Conservation (phyloP, 2,329 filamentous ascomycete species). For the Teratosphaeria gauchensis region DNA sequence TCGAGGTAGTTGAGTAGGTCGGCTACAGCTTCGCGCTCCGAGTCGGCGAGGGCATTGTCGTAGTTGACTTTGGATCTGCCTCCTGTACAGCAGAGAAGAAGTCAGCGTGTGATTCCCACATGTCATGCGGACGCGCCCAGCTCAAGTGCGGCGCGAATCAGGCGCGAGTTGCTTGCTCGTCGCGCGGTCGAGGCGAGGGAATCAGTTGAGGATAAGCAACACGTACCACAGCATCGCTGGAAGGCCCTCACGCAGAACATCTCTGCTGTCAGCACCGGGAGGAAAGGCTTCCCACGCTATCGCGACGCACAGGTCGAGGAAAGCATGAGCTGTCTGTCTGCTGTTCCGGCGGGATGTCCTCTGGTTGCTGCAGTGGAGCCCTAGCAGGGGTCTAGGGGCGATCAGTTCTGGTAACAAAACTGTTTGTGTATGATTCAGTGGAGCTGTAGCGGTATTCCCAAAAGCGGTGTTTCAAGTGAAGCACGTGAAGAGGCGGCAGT, state of each 20-base stretch:
- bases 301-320: background rate
- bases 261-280: background rate
- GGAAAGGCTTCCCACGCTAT: background rate
- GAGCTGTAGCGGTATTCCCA: background rate
- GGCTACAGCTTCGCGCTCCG: conserved; percentile 91
- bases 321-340: background rate
- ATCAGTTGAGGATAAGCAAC: background rate
- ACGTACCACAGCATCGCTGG: background rate
- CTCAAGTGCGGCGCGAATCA: background rate
- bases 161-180: background rate
- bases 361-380: background rate
- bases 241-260: background rate
- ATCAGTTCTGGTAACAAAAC: background rate
- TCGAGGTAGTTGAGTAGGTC: conserved; percentile 93
- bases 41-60: conserved; percentile 70
- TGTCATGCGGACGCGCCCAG: background rate
- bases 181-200: background rate
- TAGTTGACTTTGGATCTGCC: conserved; percentile 30
- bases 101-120: background rate
- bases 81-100: conserved; percentile 9
- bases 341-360: background rate
- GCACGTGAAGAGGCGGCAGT: background rate
- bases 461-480: background rate
- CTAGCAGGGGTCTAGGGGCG: background rate
- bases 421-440: background rate